Evolutionary conservation across 306 rosid species (phyloP).

Genomic region (Trichosanthes truncata): DNA sequence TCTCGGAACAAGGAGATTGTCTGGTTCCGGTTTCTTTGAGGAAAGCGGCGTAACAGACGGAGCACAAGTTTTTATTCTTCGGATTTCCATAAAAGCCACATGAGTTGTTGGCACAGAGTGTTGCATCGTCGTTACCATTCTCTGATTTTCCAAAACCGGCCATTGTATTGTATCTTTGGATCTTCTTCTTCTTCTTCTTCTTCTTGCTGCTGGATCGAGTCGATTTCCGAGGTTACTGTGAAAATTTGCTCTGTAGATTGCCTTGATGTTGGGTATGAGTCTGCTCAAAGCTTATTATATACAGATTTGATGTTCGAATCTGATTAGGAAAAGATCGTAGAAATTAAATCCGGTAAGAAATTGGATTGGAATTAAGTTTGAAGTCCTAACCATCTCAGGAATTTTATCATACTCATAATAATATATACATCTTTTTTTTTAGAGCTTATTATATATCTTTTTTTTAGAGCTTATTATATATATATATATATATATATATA

Average conservation of each 20-base stretch:
- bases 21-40: background rate
- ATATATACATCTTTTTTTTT: no score
- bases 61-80: conserved; percentile 19
- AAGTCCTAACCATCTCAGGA: no score
- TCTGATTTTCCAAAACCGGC: background rate
- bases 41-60: conserved; percentile 9
- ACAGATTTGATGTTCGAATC: background rate
- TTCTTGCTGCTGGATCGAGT: background rate
- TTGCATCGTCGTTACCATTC: background rate
- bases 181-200: background rate
- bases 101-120: conserved; percentile 20
- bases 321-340: background rate
- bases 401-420: no score
- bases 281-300: background rate
- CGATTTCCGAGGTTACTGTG: background rate
- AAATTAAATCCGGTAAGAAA: background rate
- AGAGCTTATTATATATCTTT: no score
- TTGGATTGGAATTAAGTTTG: no score
- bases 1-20: background rate
- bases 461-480: no score
- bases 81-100: conserved; percentile 33
- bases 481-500: no score
- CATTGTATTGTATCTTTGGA: background rate
- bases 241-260: background rate
- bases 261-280: background rate